Evolutionary conservation across 441 rosid species (phyloP).

Genomic region (Adansonia madagascariensis): DNA sequence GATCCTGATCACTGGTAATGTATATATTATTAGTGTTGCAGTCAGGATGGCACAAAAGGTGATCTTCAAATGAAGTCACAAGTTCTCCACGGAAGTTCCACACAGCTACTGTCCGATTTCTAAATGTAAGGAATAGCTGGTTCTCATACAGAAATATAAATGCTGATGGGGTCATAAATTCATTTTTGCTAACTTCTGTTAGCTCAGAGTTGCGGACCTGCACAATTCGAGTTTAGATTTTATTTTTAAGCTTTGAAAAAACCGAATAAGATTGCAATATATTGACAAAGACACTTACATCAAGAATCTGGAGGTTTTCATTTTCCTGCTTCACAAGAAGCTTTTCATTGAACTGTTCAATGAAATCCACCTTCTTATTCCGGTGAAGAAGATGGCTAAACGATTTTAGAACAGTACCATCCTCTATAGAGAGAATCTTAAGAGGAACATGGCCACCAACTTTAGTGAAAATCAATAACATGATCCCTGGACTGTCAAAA

Average conservation of each 20-base stretch:
- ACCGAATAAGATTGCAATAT: slow-evolving; percentile 16
- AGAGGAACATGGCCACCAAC: slow-evolving; percentile 67
- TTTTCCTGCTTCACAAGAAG: slow-evolving; percentile 88
- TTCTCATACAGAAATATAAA: slow-evolving; percentile 78
- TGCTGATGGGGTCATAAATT: slow-evolving; percentile 79
- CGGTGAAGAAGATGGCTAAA: slow-evolving; percentile 80
- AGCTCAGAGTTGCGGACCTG: slow-evolving; percentile 69
- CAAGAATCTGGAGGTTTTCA: slow-evolving; percentile 83
- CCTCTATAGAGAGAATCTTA: slow-evolving; percentile 77
- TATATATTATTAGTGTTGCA: slow-evolving; percentile 92
- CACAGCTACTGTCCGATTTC: slow-evolving; percentile 75
- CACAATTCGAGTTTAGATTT: slow-evolving; percentile 17
- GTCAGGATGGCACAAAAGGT: slow-evolving; percentile 87
- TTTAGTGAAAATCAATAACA: slow-evolving; percentile 73
- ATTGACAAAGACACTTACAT: slow-evolving; percentile 41
- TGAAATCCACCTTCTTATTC: slow-evolving; percentile 82
- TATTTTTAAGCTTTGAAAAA: not conserved
- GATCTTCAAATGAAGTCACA: slow-evolving; percentile 86
- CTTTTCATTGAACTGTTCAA: slow-evolving; percentile 81
- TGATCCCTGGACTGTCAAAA: slow-evolving; percentile 71
- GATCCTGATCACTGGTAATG: slow-evolving; percentile 89
- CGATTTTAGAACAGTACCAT: slow-evolving; percentile 76
- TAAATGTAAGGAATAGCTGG: slow-evolving; percentile 74
- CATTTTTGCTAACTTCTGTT: slow-evolving; percentile 65
- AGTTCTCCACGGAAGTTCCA: slow-evolving; percentile 93